Evolutionary conservation across 805 yeast species (phyloP), one percentile per base, ranked within the genome.

Genomic region (Wickerhamiella lipophila): DNA sequence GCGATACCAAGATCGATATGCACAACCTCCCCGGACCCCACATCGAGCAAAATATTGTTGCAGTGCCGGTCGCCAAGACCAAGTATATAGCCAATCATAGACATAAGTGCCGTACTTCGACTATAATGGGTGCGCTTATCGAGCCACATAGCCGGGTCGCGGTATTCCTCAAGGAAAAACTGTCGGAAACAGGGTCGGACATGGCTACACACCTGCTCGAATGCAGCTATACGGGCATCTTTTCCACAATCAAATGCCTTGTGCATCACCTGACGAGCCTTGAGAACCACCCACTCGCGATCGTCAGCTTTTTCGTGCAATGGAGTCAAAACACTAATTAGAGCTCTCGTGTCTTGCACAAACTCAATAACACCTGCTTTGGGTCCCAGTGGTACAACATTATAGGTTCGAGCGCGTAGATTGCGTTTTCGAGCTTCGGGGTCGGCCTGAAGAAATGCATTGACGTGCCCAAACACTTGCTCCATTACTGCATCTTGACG

Each of bases 401-500:
- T 81, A 64, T 92, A 92, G 0, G 96, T 87, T 44, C 95, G 66
- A 1, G 92, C 74, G 2, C 74, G 68, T 50, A 89, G 66, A 1
- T 68, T 64, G n/a, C 88, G 63, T 46, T 66, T 71, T 22, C 78
- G 62, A 0, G 89, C 71, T 27, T 74, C 75, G 47, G 71, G 70
- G 58, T 83, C 78, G 21, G 67, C 67, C 9, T 56, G 62, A 49
- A 89, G 71, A 32, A 86, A 73, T 12, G 69, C 64, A 58, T 88
- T 87, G 13, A 87, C 95, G 58, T 87, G 84, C 18, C 74, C 81
- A 63, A 94, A 92, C 1, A 89, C 97, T 61, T 92, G 97, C 62
- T 89, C 94, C 98, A 92, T 94, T 50, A 92, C 85, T 0, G 95
- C 83, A 65, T 92, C 99, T 64, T 94, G 98, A 46, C 97, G 69